Evolutionary conservation across 305 asterid species (phyloP), one percentile per base, ranked within the genome.

Genomic region (Fraxinus sp.): DNA sequence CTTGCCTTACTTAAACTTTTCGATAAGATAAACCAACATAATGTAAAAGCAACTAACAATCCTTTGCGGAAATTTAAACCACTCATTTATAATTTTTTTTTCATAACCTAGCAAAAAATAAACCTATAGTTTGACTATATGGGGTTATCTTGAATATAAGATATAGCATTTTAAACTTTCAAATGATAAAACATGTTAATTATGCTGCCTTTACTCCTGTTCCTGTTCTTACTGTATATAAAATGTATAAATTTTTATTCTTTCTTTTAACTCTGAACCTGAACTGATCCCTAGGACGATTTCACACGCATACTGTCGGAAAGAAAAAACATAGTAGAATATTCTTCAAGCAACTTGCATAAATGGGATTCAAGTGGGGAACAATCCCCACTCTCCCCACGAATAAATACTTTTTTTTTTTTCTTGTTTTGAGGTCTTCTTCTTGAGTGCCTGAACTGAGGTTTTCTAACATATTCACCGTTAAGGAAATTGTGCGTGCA

Each of bases 231-330:
- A 32, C 35, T 32, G 35, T 33, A 33, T 33, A 33, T 33, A 33
- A 4, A 33, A 33, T 33, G 37, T 33, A 33, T 33, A 33, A 33
- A 33, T 33, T 33, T 33, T 26, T 39, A 14, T 66, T 39, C 82
- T 74, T 24, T 64, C 66, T 79, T 28, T 62, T 62, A 7, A 66
- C 13, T 1, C 52, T 68, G 20, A 80, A 14, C 57, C 35, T 20
- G 64, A 72, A 73, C 75, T 52, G 74, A 81, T 81, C 83, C 79
- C 83, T 32, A 81, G 39, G 83, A 52, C 11, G 83, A 81, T 81
- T 74, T 78, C 75, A 41, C 62, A n/a, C 32, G 11, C 76, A 11
- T 14, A 39, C 18, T 66, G 74, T 18, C 57, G 4, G n/a, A 41
- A 41, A 6, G 33, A 49, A 11, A 6, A 33, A 43, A 46, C 57